Conservation (phyloP, 1,284 basidiomycete species). For the Trichosporon faecale region DNA sequence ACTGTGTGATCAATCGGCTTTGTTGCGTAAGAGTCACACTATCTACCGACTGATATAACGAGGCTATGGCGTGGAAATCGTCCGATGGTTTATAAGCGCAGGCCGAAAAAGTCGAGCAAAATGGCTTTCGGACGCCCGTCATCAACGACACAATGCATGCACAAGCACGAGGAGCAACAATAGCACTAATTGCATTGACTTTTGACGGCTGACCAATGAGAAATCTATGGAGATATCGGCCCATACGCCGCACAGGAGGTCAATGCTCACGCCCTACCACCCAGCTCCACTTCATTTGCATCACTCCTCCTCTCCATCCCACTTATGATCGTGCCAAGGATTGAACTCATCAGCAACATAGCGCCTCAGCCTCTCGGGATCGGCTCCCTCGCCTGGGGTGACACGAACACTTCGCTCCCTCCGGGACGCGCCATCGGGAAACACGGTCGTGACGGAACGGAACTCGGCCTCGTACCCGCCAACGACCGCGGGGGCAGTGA, state of each 20-base stretch:
- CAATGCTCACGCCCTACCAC: too few relatives aligned
- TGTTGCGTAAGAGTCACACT: conserved; percentile 7
- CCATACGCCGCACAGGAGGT: too few relatives aligned
- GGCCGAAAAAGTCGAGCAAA: background rate
- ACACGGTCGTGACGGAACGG: background rate
- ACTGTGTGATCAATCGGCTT: conserved; percentile 10
- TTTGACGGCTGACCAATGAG: too few relatives aligned
- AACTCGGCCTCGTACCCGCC: background rate
- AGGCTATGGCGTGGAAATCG: background rate
- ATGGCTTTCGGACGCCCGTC: too few relatives aligned
- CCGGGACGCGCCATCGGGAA: background rate
- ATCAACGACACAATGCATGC: too few relatives aligned
- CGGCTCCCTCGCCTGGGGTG: background rate
- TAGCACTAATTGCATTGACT: too few relatives aligned
- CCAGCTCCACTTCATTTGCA: too few relatives aligned
- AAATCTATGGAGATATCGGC: too few relatives aligned
- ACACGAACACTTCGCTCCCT: background rate
- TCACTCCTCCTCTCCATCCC: too few relatives aligned
- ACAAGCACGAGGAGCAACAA: too few relatives aligned
- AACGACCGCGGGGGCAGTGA: background rate
- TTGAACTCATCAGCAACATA: background rate
- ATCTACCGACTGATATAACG: conserved; percentile 12
- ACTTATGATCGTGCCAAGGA: background rate
- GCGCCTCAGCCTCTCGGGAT: background rate
- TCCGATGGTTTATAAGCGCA: background rate